Conservation (phyloP, 192 early-diverging fungal genomes). For the Podila horticola region DNA sequence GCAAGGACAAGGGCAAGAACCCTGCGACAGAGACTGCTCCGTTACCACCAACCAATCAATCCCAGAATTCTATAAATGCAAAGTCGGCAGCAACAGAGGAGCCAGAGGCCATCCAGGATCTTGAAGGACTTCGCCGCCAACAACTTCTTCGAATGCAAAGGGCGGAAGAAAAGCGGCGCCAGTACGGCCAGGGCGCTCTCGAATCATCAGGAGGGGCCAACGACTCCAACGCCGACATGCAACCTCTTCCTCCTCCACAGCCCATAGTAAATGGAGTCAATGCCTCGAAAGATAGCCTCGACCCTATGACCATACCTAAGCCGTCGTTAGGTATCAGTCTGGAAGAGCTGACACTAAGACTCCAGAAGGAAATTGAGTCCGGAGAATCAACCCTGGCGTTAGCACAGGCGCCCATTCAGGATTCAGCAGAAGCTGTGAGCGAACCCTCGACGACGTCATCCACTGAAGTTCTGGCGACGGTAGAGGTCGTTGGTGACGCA, state of each 20-base stretch:
- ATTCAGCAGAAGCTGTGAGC: too few relatives aligned
- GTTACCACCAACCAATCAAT: background rate
- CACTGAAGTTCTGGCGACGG: too few relatives aligned
- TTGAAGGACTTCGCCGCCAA: constrained; percentile 17
- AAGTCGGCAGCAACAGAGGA: background rate
- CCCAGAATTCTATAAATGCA: background rate
- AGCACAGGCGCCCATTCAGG: too few relatives aligned
- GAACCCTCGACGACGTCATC: too few relatives aligned
- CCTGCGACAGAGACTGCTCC: background rate
- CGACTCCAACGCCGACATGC: too few relatives aligned
- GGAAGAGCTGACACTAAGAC: background rate
- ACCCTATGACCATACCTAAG: background rate
- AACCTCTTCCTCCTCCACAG: too few relatives aligned
- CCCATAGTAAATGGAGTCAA: too few relatives aligned
- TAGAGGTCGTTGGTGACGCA: too few relatives aligned
- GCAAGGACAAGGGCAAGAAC: background rate
- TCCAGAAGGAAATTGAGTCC: background rate
- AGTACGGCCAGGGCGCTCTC: constrained; percentile 5
- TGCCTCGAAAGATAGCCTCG: background rate
- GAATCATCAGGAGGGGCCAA: background rate
- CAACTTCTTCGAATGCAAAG: constrained; percentile 1
- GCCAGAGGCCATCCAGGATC: constrained; percentile 16
- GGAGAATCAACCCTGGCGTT: too few relatives aligned
- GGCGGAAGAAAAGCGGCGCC: constrained; percentile 15
- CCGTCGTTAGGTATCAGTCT: background rate